Evolutionary conservation across 2,329 filamentous ascomycete genomes (phyloP).

Genomic region (Fusarium sororula): DNA sequence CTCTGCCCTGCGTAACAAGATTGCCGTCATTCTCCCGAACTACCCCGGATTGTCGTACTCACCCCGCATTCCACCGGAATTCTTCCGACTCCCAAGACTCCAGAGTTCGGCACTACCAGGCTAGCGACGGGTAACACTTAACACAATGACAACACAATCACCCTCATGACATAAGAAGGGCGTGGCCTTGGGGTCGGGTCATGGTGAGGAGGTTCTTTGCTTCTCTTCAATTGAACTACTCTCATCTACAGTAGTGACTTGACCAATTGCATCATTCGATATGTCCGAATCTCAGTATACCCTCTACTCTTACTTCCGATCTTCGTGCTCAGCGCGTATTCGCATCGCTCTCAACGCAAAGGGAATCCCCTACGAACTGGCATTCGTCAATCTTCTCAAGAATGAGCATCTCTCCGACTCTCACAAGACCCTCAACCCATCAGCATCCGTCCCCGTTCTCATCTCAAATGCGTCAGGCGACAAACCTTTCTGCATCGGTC

Average conservation of each 20-base stretch:
- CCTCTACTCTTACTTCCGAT: constrained; percentile 70
- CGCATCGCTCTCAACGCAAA: constrained; percentile 69
- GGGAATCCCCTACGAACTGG: constrained; percentile 55
- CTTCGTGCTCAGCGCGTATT: constrained; percentile 69
- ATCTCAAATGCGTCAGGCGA: constrained; percentile 46
- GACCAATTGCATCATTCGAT: neutral
- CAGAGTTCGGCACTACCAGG: constrained; percentile 28
- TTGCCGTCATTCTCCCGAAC: neutral
- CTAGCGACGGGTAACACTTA: constrained; percentile 16
- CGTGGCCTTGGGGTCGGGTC: neutral
- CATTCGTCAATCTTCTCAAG: constrained; percentile 63
- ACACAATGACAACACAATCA: neutral
- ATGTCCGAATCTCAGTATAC: constrained; percentile 45
- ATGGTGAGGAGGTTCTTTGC: rapidly evolving
- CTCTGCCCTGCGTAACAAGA: neutral
- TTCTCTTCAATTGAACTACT: too few relatives aligned
- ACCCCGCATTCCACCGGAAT: constrained; percentile 27
- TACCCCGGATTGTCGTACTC: neutral
- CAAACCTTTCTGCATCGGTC: constrained; percentile 56
- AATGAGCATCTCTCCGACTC: constrained; percentile 58
- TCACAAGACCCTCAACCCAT: constrained; percentile 63
- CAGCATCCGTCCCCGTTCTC: constrained; percentile 63
- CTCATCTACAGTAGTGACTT: rapidly evolving
- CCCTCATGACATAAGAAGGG: constrained; percentile 33
- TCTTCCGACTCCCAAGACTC: neutral